Evolutionary conservation across 495 filamentous ascomycete species (phyloP), one percentile per base, ranked within the genome.

Genomic region (Baudoinia panamericana): DNA sequence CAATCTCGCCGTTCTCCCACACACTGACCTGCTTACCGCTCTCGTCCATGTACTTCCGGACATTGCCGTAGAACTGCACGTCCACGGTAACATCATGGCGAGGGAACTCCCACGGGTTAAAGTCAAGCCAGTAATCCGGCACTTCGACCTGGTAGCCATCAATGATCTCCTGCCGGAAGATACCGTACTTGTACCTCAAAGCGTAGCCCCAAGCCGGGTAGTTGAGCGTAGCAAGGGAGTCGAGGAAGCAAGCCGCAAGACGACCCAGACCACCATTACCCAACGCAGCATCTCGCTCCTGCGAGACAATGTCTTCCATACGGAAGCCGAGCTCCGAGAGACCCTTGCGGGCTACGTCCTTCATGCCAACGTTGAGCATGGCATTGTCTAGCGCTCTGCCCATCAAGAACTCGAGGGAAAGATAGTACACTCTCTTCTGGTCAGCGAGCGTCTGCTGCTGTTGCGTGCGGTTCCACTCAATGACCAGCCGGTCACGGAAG

Each of bases 141-240:
- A 96, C 78, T 53, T 97, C 90, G 35, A 96, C 83, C 61, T 97
- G 90, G 55, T 93, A 96, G 13, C 90, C 90, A 55, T 96, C 80
- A 35, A 95, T 74, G 50, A 97, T 94, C 67, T 97, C 88, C 65
- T 97, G 90, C 67, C 95, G 94, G 75, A 97, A 97, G 56, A 97
- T 97, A 50, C 90, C 90, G 59, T 97, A 97, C 51, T 84, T 70
- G 61, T 97, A 97, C 42, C 90, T 75, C 50, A 97, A 62, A 13
- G 85, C 90, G 51, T 97, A 97, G 27, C 90, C 90, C 90, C 90
- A 97, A 11, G 88, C 90, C 12, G 90, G 82, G 54, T 80, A 94
- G 64, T 96, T 88, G 45, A 97, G 64, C 5, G 85, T 87, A 18
- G 90, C 90, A 55, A 97, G 68, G 44, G 85, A 93, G 66, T 97